Base-by-base conservation (phyloP, 495 filamentous ascomycete species). In the Coniosporium apollinis region DNA sequence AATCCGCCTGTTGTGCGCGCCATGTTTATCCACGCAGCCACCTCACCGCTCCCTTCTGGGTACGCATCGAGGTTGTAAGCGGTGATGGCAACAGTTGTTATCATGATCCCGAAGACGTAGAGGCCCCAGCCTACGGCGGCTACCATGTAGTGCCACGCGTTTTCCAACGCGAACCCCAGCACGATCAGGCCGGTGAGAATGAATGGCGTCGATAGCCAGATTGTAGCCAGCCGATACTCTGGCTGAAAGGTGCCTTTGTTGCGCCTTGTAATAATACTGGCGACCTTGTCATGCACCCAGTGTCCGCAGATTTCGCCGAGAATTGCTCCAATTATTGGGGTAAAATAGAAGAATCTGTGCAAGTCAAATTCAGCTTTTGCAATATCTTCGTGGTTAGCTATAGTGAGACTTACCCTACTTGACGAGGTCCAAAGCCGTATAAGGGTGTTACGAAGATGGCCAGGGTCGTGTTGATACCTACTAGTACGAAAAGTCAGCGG, bases 311-410 rank as follows among this genome's bases (percentile, higher is more conserved):
- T 15, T 48, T 69, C 65, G 28, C 69, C 71, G 1, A 77, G 54
- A 18, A 63, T 42, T 10, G 60, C 62, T 19, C 62, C 69, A 7
- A 73, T 55, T 7, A 74, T 56, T 13, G 66, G 65, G 0, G 67
- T 66, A 52, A 74, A 73, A 52, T 76, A 78, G 53, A 74, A 70
- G 45, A 59, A 72, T 7, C 70, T n/a, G n/a, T n/a, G n/a, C n/a
- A n/a, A n/a, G n/a, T n/a, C n/a, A n/a, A n/a, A n/a, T n/a, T n/a
- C n/a, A n/a, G n/a, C n/a, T n/a, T n/a, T n/a, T n/a, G n/a, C n/a
- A n/a, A n/a, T n/a, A n/a, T n/a, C n/a, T n/a, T n/a, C n/a, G n/a
- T n/a, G n/a, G n/a, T n/a, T n/a, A n/a, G n/a, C n/a, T n/a, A n/a
- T n/a, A n/a, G n/a, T n/a, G n/a, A n/a, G n/a, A n/a, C n/a, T n/a